Evolutionary conservation across 352 stramenopile species (phyloP), one percentile per base, ranked within the genome.

Genomic region (Phytophthora nicotianae): DNA sequence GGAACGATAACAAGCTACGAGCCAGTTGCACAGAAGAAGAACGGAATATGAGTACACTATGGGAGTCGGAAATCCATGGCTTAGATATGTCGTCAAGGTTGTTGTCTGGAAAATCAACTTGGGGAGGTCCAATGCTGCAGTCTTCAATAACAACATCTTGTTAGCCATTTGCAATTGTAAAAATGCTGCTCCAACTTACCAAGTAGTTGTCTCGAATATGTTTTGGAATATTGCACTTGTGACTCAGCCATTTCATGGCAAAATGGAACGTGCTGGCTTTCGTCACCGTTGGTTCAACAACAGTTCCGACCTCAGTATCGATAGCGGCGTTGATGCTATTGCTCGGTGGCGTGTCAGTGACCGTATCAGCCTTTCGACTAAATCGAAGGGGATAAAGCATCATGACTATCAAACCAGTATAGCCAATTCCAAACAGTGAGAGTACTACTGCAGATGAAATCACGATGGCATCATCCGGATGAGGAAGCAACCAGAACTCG

Each of bases 51-150:
- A 74, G 14, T 58, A 70, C 4, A 80, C 68, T 7, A 88, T 50
- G 2, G 69, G 17, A 19, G 66, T 54, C 4, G 78, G 74, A 40
- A 88, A 84, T 4, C 78, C 78, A 7, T 76, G 64, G n/a, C 58
- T 72, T 0, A 86, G 49, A 42, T 88, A 86, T 2, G 67, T 61
- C 17, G 65, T 43, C 8, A 88, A 52, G 3, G 76, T 82, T 5
- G 55, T 73, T 26, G 71, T 80, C 58, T 86, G 74, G 38, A 84
- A 81, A 13, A 74, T 64, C 5, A 86, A 62, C 51, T 88, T 84
- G 0, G 78, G 78, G 4, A 82, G 46, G 37, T 82, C 78, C 21
- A 81, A 38, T 24, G 64, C 37, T 10, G 77, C 72, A 40, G 60
- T 75, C 77, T 87, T 58, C 65, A 62, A 50, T 33, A 48, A 24